Evolutionary conservation across 805 yeast species (phyloP).

Genomic region (Saccharomycopsis sp.): DNA sequence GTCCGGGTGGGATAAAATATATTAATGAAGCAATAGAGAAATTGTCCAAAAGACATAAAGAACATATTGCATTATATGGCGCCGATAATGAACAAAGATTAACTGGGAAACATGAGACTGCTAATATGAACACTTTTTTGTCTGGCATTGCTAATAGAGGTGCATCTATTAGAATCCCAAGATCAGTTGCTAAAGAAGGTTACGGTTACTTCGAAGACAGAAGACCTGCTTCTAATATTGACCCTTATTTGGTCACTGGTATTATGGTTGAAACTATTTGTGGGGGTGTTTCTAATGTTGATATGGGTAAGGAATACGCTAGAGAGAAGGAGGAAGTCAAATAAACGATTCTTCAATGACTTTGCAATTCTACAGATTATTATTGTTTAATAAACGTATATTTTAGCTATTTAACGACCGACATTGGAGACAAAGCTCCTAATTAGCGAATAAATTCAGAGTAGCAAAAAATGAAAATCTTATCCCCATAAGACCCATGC

Average conservation of each 20-base stretch:
- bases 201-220: conserved; percentile 99
- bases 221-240: conserved; percentile 99
- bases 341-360: no score
- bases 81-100: conserved; percentile 91
- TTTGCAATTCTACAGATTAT: background rate
- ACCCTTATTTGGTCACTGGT: conserved; percentile 98
- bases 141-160: conserved; percentile 99
- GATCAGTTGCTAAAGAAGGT: conserved; percentile 97
- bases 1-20: conserved; percentile 90
- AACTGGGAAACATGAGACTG: conserved; percentile 98
- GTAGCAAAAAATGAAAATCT: no score
- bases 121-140: conserved; percentile 83
- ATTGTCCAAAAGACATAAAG: conserved; percentile 92
- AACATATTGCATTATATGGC: conserved; percentile 94
- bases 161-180: conserved; percentile 97
- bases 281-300: conserved; percentile 92
- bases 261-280: conserved; percentile 95
- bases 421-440: no score
- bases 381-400: no score
- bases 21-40: conserved; percentile 90
- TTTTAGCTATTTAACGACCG: no score
- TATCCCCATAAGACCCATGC: no score
- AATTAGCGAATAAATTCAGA: no score
- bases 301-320: conserved; percentile 84
- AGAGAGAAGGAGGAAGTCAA: conserved; percentile 57